Base-by-base conservation (phyloP, 2,329 filamentous ascomycete species). In the Calonectria henricotiae region DNA sequence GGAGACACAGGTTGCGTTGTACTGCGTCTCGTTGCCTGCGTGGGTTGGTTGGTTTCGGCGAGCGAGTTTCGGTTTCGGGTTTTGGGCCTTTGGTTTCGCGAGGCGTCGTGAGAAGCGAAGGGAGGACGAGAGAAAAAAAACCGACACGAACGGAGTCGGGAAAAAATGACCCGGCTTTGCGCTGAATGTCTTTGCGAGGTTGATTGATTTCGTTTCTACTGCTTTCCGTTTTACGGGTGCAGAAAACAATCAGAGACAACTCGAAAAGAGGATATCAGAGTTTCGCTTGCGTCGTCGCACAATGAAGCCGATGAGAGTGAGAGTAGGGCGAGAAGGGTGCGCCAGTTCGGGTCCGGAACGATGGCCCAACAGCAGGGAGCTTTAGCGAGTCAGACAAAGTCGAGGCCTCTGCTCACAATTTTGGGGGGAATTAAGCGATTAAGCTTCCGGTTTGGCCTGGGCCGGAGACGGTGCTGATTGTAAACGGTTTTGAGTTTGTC, bases 351-450 rank as follows among this genome's bases (percentile, higher is more conserved):
- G 67, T 69, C 61, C 66, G 66, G 66, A 68, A 49, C 61, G 61
- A 35, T 39, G 44, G 55, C 23, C 15, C 62, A 44, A 46, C 46
- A 60, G 35, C 41, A 46, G 55, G 37, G 51, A 47, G 64, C 62
- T 67, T 60, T 39, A 25, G 35, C 67, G 70, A 69, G 54, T 69
- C 69, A 75, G 68, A 46, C 55, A 49, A 49, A 68, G 49, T 75
- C 74, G 74, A 76, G 74, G 65, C 74, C 71, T 67, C 63, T 20
- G 55, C n/a, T 62, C 62, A 66, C 54, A 30, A 20, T 27, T 60
- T 58, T 54, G 51, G 20, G 20, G 20, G 20, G 27, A 51, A 60
- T 60, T 58, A 43, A 39, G 17, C 39, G 49, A 65, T 69, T 69
- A 69, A 69, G 54, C 67, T 69, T 69, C 62, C 54, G 51, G 43